A percentile compares a stretch with the other conserved stretches of the same genome.
Conservation (phyloP, 2,329 filamentous ascomycete species). For the Salinomyces thailandicus region DNA sequence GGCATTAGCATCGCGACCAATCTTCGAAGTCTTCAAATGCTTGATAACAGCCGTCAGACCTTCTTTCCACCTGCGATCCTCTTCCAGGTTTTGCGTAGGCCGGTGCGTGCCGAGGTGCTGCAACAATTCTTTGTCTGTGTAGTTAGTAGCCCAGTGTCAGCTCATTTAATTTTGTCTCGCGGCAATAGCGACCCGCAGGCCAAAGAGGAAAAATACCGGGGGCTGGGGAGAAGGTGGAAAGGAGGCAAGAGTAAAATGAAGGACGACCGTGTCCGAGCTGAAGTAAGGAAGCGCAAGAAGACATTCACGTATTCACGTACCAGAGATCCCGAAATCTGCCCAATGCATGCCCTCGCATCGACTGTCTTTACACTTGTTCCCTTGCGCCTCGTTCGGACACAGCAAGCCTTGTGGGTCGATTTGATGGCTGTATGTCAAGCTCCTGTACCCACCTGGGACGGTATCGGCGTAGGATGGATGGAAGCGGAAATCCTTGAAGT, state of each 20-base stretch:
- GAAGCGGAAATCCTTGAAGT: constrained; percentile 82
- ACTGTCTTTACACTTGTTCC: constrained; percentile 61
- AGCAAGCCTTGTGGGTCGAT: constrained; percentile 66
- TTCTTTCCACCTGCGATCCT: constrained; percentile 41
- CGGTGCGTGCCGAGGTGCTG: constrained; percentile 18
- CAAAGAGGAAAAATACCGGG: constrained; percentile 3
- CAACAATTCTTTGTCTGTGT: constrained; percentile 24
- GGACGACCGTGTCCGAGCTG: no score
- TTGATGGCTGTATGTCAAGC: constrained; percentile 84
- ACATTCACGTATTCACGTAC: no score
- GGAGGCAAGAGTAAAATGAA: not conserved
- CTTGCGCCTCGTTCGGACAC: constrained; percentile 65
- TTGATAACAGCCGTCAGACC: constrained; percentile 53
- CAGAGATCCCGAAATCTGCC: constrained; percentile 56
- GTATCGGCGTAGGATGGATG: constrained; percentile 63
- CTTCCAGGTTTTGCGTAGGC: constrained; percentile 17
- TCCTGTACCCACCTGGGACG: constrained; percentile 69
- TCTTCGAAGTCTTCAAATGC: constrained; percentile 48
- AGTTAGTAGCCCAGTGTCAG: constrained; percentile 23
- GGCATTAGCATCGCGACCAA: constrained; percentile 51
- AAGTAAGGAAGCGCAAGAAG: no score
- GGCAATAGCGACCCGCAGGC: no score
- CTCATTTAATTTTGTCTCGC: no score
- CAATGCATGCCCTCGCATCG: constrained; percentile 76
- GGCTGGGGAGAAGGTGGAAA: not conserved